These are phyloP conservation scores for Krasilnikovozyma curviuscula DNA, from an alignment of 768 basidiomycete species.

Conservation along the genomic window DNA sequence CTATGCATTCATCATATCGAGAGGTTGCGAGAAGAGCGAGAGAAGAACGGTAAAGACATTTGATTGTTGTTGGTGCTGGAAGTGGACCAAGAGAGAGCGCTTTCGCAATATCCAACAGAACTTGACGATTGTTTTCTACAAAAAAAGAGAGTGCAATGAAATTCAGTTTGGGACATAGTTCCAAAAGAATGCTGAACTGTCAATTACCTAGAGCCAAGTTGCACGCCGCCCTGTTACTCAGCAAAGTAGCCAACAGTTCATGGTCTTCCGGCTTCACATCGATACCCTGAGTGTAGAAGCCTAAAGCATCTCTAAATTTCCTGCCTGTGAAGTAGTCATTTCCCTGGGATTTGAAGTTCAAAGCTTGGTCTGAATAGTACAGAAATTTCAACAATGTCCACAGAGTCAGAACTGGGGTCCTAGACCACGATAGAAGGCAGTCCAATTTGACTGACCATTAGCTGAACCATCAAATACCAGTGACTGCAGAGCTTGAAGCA, in stretches of 20 bases:
- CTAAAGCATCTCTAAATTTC: slow-evolving; percentile 63
- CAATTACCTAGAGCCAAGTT: slow-evolving; percentile 39
- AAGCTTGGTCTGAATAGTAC: slow-evolving; percentile 48
- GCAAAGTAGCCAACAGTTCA: slow-evolving; percentile 34
- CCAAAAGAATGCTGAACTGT: neutral
- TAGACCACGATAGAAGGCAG: neutral
- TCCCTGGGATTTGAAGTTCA: slow-evolving; percentile 85
- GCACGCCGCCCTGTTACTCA: slow-evolving; percentile 81
- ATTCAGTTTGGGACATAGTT: too few species aligned
- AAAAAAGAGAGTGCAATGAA: neutral
- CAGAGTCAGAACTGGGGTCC: neutral
- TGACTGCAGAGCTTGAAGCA: slow-evolving; percentile 64
- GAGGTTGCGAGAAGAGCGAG: slow-evolving; percentile 55
- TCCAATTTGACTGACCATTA: slow-evolving; percentile 51
- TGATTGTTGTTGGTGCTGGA: too few species aligned
- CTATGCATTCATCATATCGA: slow-evolving; percentile 58
- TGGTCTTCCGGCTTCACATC: slow-evolving; percentile 67
- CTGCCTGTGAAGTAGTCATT: slow-evolving; percentile 85
- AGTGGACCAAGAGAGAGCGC: slow-evolving; percentile 43
- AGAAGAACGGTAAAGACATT: slow-evolving; percentile 73
- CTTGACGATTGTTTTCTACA: slow-evolving; percentile 69
- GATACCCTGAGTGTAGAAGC: slow-evolving; percentile 77
- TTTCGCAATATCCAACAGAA: slow-evolving; percentile 63
- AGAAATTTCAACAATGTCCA: neutral
- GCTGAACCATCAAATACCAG: slow-evolving; percentile 77